Conservation (phyloP, 192 early-diverging fungal species). For the Linnemannia schmuckeri region DNA sequence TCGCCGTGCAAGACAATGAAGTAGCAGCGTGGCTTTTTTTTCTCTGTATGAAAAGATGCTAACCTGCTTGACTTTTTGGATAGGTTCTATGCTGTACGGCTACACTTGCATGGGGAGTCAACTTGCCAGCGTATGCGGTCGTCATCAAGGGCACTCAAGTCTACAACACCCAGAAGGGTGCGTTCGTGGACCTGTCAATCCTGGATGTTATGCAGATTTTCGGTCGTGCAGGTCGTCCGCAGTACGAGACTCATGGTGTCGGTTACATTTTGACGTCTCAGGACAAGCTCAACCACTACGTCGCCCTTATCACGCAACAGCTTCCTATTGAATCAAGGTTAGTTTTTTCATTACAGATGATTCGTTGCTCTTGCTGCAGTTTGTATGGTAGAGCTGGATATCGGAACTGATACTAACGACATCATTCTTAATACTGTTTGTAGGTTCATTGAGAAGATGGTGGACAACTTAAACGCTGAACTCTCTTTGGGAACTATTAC, state of each 20-base stretch:
- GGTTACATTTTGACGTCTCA: conserved; percentile 96
- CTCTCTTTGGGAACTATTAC: conserved; percentile 96
- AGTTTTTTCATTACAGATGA: neutral
- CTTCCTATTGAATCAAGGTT: conserved; percentile 94
- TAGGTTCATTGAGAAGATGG: conserved; percentile 84
- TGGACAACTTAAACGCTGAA: conserved; percentile 98
- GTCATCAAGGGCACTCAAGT: conserved; percentile 98
- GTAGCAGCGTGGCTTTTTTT: neutral
- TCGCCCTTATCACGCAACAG: conserved; percentile 95
- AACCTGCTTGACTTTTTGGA: neutral
- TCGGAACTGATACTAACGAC: neutral
- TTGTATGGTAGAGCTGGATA: neutral
- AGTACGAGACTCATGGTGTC: conserved; percentile 92
- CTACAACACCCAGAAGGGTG: conserved; percentile 94
- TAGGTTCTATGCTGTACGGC: conserved; percentile 96
- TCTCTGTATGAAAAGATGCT: neutral
- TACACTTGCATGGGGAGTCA: conserved; percentile 99
- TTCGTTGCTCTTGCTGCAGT: neutral
- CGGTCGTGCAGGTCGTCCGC: conserved; percentile 96
- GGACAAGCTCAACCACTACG: conserved; percentile 94
- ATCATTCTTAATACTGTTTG: neutral
- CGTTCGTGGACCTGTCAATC: conserved; percentile 94
- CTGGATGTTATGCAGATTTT: conserved; percentile 99
- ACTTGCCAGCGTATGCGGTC: conserved; percentile 98
- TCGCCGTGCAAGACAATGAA: neutral